Evolutionary conservation across 371 early-diverging fungal species (phyloP).

Genomic region (Apophysomyces elegans): DNA sequence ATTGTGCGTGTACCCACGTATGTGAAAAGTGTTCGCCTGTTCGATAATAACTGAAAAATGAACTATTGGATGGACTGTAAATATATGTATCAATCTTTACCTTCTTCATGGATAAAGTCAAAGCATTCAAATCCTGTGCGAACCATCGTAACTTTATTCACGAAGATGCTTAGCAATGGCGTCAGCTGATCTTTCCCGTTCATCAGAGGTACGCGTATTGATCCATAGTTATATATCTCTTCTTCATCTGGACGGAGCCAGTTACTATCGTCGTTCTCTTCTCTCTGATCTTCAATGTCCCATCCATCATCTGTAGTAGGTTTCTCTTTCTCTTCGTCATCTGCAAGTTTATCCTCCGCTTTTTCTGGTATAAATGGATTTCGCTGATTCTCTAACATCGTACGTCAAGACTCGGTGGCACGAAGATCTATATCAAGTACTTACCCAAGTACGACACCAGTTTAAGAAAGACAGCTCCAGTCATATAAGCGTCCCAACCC

Average conservation of each 20-base stretch:
- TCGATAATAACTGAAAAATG: constrained; percentile 13
- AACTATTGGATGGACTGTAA: background rate
- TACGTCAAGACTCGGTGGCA: background rate
- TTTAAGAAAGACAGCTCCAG: constrained; percentile 62
- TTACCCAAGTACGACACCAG: constrained; percentile 37
- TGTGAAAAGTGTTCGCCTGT: constrained; percentile 22
- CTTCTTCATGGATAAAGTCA: constrained; percentile 36
- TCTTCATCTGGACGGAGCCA: constrained; percentile 26
- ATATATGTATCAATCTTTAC: background rate
- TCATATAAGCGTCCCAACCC: constrained; percentile 89
- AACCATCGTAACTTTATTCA: constrained; percentile 41
- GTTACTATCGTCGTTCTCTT: constrained; percentile 22
- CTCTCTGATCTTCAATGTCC: constrained; percentile 45
- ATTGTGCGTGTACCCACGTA: constrained; percentile 5
- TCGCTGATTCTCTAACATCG: constrained; percentile 19
- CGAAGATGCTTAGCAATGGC: constrained; percentile 20
- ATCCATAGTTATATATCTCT: constrained; percentile 47
- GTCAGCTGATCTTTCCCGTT: constrained; percentile 20
- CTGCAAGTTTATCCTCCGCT: constrained; percentile 14
- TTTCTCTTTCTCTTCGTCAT: constrained; percentile 20
- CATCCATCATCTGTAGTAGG: constrained; percentile 31
- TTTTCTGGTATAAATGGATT: constrained; percentile 20
- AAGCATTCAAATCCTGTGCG: constrained; percentile 43
- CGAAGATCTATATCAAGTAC: background rate
- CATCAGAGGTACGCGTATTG: constrained; percentile 28